These are phyloP conservation scores for Leishmania gerbilli DNA, from an alignment of 208 protist genomes.

Conservation along the genomic window DNA sequence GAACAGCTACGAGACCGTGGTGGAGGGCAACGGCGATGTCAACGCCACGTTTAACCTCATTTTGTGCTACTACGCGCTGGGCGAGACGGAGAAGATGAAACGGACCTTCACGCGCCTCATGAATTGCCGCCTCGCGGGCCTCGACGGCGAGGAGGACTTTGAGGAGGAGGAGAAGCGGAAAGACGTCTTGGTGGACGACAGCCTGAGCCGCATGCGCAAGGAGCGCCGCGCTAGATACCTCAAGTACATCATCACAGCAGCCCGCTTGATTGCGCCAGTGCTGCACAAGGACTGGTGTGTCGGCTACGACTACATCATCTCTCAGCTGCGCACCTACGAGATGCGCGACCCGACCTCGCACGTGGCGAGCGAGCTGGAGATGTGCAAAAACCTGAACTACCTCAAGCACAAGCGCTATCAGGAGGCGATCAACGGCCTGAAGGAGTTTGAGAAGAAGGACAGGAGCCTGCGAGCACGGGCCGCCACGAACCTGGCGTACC, in stretches of 20 bases:
- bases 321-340: conserved; percentile 89
- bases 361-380: conserved; percentile 94
- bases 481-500: conserved; percentile 97
- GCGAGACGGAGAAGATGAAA: conserved; percentile 95
- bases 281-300: conserved; percentile 93
- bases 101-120: conserved; percentile 92
- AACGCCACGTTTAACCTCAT: conserved; percentile 96
- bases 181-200: conserved; percentile 85
- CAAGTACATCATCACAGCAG: conserved; percentile 90
- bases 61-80: conserved; percentile 97
- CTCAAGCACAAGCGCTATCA: conserved; percentile 94
- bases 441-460: conserved; percentile 97
- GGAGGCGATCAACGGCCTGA: conserved; percentile 93
- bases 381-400: conserved; percentile 95
- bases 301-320: conserved; percentile 96
- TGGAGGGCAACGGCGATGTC: conserved; percentile 92
- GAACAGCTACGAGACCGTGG: conserved; percentile 93
- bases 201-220: conserved; percentile 79
- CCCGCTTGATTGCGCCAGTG: conserved; percentile 94
- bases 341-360: conserved; percentile 87
- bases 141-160: conserved; percentile 79
- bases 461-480: conserved; percentile 87
- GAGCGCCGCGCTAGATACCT: conserved; percentile 77
- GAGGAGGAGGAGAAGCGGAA: conserved; percentile 87
- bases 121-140: conserved; percentile 61